Evolutionary conservation across 1,284 basidiomycete species (phyloP), one percentile per base, ranked within the genome.

Genomic region (Amylostereum areolatum): DNA sequence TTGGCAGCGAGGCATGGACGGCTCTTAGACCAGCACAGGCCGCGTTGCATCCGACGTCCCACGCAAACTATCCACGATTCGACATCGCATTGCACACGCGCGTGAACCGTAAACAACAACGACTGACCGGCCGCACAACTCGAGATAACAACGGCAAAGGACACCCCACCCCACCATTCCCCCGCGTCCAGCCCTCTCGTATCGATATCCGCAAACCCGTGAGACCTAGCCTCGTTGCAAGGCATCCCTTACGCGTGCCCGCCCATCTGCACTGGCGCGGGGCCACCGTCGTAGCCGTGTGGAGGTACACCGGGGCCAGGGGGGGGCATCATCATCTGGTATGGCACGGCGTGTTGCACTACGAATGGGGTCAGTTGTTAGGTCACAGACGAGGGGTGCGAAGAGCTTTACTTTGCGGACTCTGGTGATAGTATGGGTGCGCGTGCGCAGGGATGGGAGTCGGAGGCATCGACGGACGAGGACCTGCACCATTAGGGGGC

Each of bases 311-410:
- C 67, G 39, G 73, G 77, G 24, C 80, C 81, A 42, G 83, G 85
- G 50, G 85, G 85, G 43, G 81, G 84, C 83, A 90, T 89, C 86
- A 91, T 90, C 84, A 88, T 87, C 12, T 77, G 84, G 64, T 90
- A 91, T 35, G 86, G 85, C 54, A 88, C 78, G 41, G 88, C 86
- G 58, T 90, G 89, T 66, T 81, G 82, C 64, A 91, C 89, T 90
- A 63, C 50, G 56, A 49, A 50, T 44, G 51, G 47, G 56, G 51
- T 49, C 49, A 52, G 44, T 49, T 33, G 25, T 28, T 7, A 46
- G 36, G 48, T 45, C 44, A 51, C 30, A 41, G 25, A 9, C 53
- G 48, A 42, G 45, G 50, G 46, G 65, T 58, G 65, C 41, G 50
- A 56, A 51, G 12, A 57, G 70, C 58, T 86, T 56, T 73, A 91